Evolutionary conservation across 139 green algal genomes (phyloP).

Genomic region (Chlorella sp.): DNA sequence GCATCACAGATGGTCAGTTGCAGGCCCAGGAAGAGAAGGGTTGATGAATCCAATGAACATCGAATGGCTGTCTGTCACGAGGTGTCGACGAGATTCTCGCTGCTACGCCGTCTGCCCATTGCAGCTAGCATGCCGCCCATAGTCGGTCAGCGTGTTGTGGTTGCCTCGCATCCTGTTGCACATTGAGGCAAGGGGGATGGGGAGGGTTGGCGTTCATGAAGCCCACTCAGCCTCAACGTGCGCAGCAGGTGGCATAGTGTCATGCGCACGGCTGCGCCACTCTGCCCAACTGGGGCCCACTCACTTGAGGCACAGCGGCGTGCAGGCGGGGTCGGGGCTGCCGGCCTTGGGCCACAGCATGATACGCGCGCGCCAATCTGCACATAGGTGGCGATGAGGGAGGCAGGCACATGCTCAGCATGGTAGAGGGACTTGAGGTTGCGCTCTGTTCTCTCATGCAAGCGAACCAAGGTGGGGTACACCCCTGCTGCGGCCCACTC

Average conservation of each 20-base stretch:
- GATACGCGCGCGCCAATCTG: conserved; percentile 16
- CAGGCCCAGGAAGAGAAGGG: too few species aligned
- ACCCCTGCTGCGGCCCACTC: neutral
- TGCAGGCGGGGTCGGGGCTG: neutral
- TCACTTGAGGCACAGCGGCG: conserved; percentile 31
- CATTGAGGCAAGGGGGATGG: neutral
- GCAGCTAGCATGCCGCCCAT: conserved; percentile 1
- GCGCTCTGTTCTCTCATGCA: too few species aligned
- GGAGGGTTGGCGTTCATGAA: too few species aligned
- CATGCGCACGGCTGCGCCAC: too few species aligned
- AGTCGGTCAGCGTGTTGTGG: conserved; percentile 10
- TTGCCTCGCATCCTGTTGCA: conserved; percentile 21
- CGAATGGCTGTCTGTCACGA: too few species aligned
- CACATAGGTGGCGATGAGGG: neutral
- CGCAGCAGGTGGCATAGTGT: too few species aligned
- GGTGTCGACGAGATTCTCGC: neutral
- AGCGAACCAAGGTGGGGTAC: too few species aligned
- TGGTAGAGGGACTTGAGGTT: too few species aligned
- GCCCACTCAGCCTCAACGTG: too few species aligned
- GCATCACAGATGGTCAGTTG: too few species aligned
- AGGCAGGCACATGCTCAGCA: neutral
- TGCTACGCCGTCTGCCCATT: neutral
- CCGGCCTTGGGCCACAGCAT: conserved; percentile 13
- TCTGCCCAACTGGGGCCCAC: too few species aligned
- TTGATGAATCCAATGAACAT: too few species aligned